phyloP scores from a whole-genome alignment of 306 rosid species.

The Abrus precatorius region DNA sequence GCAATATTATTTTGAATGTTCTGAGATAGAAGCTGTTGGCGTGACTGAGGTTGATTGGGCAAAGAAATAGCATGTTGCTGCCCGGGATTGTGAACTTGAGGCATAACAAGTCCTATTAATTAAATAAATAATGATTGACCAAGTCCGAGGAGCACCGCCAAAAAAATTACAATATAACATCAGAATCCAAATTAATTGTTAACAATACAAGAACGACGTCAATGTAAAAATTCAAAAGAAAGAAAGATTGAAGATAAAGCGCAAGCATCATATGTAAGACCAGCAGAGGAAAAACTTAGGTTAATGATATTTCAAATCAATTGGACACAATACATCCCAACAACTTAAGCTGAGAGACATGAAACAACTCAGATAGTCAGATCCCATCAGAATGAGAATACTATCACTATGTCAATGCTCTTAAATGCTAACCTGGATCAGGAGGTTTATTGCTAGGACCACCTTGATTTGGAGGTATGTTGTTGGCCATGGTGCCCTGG shows the following conservation, averaged over 20 bases:
- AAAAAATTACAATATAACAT: conserved; percentile 22
- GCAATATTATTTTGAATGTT: conserved; percentile 73
- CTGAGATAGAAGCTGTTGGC: conserved; percentile 77
- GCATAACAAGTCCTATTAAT: conserved; percentile 64
- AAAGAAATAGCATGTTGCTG: conserved; percentile 67
- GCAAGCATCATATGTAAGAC: conserved; percentile 21
- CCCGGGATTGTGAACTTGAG: conserved; percentile 78
- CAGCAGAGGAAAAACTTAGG: conserved; percentile 33
- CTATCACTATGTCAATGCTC: conserved; percentile 18
- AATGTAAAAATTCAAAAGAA: conserved; percentile 8
- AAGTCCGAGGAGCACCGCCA: conserved; percentile 18
- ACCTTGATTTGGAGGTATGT: conserved; percentile 56
- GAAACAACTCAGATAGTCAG: conserved; percentile 31
- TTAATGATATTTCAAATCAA: conserved; percentile 30
- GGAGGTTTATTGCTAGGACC: conserved; percentile 69
- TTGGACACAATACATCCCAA: conserved; percentile 7
- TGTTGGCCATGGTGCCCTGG: conserved; percentile 56
- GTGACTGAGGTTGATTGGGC: conserved; percentile 76
- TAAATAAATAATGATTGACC: conserved; percentile 25
- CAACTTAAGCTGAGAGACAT: conserved; percentile 29
- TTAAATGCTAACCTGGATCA: conserved; percentile 69
- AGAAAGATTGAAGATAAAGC: conserved; percentile 9
- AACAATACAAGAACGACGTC: conserved; percentile 36
- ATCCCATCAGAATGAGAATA: conserved; percentile 6
- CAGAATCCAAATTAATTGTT: conserved; percentile 45